Conservation (phyloP, 2,329 filamentous ascomycete species). For the Blastomyces emzantsi region DNA sequence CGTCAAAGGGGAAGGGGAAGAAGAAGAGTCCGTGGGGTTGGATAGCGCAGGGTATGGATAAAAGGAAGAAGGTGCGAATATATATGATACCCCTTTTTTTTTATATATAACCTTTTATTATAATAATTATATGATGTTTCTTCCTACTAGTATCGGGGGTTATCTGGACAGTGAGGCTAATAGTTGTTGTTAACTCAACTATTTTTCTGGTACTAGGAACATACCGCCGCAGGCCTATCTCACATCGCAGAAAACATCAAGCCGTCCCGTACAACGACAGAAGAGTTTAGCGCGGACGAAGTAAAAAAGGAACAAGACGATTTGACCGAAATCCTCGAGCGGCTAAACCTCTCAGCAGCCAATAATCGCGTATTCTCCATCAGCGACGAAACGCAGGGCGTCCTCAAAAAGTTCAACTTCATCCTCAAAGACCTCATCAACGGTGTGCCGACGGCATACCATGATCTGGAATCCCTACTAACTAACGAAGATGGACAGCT, state of each 20-base stretch:
- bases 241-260: constrained; percentile 24
- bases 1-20: constrained; percentile 22
- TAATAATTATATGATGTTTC: not conserved
- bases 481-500: constrained; percentile 55
- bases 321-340: constrained; percentile 68
- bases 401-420: constrained; percentile 75
- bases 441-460: constrained; percentile 86
- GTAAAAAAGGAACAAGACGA: constrained; percentile 58
- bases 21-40: constrained; percentile 33
- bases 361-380: constrained; percentile 82
- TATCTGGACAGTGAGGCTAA: not conserved
- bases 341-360: constrained; percentile 70
- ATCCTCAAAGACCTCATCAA: constrained; percentile 88
- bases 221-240: constrained; percentile 23
- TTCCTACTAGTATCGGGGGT: not conserved
- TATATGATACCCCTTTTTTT: not conserved
- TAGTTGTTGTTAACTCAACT: not conserved
- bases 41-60: constrained; percentile 31
- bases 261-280: constrained; percentile 22
- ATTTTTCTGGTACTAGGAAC: constrained; percentile 18
- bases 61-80: constrained; percentile 26
- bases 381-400: constrained; percentile 71
- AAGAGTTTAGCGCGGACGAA: constrained; percentile 34
- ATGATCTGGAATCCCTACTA: constrained; percentile 67
- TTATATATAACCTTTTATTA: not conserved